Percentiles rank a stretch among this genome's conserved stretches.
phyloP scores from a whole-genome alignment of 345 rosid genomes.

The Citrus maxima region DNA sequence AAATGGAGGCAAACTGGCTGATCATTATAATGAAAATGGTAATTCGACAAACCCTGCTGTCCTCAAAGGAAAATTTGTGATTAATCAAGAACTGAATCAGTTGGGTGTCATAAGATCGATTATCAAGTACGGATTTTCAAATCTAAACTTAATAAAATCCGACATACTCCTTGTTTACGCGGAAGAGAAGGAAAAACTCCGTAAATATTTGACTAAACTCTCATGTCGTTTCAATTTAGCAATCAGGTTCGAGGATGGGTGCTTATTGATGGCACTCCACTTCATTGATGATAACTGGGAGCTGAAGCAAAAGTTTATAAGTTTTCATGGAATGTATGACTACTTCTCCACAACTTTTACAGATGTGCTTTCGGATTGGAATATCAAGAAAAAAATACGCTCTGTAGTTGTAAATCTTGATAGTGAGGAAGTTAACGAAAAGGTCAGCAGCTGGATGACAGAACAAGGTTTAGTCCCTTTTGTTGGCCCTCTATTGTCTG shows the following conservation, averaged over 20 bases:
- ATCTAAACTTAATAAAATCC: background rate
- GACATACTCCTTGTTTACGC: background rate
- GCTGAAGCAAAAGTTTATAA: background rate
- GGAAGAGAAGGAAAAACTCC: background rate
- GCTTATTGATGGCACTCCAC: background rate
- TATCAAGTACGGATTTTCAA: background rate
- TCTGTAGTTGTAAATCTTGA: background rate
- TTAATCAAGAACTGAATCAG: background rate
- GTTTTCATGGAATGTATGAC: background rate
- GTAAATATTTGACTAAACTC: background rate
- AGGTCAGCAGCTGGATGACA: background rate
- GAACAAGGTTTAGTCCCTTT: background rate
- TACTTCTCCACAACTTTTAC: background rate
- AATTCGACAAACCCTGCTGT: background rate
- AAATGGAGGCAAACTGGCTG: background rate
- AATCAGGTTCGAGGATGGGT: background rate
- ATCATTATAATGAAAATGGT: background rate
- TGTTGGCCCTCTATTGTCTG: background rate
- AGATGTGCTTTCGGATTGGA: background rate
- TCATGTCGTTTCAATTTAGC: background rate
- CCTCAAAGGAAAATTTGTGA: background rate
- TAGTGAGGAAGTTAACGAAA: background rate
- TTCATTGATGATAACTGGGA: background rate
- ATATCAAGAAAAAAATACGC: background rate
- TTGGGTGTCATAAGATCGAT: background rate